Evolutionary conservation across 1,139 yeast species (phyloP).

Genomic region (Taphrina populina): DNA sequence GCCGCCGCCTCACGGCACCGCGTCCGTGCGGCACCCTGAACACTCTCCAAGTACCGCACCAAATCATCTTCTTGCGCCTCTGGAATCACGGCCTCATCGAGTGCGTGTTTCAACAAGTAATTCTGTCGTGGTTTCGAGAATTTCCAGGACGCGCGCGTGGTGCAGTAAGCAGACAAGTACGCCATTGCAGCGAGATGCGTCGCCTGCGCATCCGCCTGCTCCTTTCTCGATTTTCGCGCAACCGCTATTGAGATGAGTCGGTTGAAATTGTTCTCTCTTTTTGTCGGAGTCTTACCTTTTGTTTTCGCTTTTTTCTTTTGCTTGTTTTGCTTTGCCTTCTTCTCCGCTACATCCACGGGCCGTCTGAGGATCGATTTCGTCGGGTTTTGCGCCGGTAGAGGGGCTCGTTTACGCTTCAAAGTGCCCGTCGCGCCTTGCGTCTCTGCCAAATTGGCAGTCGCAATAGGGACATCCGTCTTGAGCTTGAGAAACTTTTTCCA

Average conservation of each 20-base stretch:
- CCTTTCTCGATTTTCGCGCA: constrained; percentile 15
- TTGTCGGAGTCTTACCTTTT: constrained; percentile 1
- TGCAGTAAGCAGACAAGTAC: constrained; percentile 12
- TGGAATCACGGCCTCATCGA: constrained; percentile 11
- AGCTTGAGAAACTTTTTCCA: constrained; percentile 30
- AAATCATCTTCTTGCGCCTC: neutral
- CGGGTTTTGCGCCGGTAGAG: constrained; percentile 10
- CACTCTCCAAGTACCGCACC: constrained; percentile 8
- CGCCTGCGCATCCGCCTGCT: constrained; percentile 22
- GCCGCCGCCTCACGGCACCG: constrained; percentile 14
- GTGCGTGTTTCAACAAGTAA: constrained; percentile 12
- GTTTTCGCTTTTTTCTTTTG: constrained; percentile 18
- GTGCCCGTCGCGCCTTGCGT: neutral
- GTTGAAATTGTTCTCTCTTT: constrained; percentile 1
- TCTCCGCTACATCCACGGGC: neutral
- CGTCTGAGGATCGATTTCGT: neutral
- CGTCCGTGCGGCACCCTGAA: constrained; percentile 20
- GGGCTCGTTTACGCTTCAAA: constrained; percentile 1
- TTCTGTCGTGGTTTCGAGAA: constrained; percentile 31
- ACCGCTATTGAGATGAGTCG: no score
- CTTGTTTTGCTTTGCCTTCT: constrained; percentile 5
- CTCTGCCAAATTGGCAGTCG: constrained; percentile 10
- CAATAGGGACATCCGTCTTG: constrained; percentile 14
- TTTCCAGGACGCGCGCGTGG: constrained; percentile 12
- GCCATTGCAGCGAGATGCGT: constrained; percentile 9